A percentile compares a stretch with the other conserved stretches of the same genome.
These are phyloP conservation scores for Phytophthora fragariaefolia DNA, from an alignment of 352 stramenopile genomes.

Conservation along the genomic window DNA sequence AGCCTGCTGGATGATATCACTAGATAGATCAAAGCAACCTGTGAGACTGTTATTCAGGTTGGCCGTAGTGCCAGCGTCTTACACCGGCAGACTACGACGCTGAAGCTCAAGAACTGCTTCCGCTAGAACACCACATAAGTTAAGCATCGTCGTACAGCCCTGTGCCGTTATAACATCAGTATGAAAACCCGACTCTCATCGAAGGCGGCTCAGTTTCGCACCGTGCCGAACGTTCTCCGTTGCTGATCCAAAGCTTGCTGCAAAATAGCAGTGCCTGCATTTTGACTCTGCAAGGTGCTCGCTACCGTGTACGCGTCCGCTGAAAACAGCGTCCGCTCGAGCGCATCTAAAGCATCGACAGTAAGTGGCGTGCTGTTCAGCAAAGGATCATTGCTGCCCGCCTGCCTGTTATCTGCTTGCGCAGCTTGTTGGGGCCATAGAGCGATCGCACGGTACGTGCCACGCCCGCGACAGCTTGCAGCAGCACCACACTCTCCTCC, in stretches of 20 bases:
- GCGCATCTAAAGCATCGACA: constrained; percentile 22
- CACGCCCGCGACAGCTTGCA: constrained; percentile 27
- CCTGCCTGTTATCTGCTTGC: constrained; percentile 35
- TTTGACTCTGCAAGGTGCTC: constrained; percentile 34
- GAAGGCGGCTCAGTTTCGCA: constrained; percentile 1
- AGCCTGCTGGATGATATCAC: constrained; percentile 23
- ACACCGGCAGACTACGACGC: constrained; percentile 22
- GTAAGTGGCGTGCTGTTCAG: neutral
- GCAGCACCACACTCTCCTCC: constrained; percentile 14
- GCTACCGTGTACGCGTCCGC: constrained; percentile 30
- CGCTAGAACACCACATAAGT: constrained; percentile 26
- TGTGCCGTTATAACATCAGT: neutral
- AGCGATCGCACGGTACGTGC: constrained; percentile 31
- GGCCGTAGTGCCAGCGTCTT: neutral
- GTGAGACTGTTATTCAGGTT: neutral
- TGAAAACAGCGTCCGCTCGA: constrained; percentile 28
- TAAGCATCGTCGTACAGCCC: constrained; percentile 33
- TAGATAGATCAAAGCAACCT: constrained; percentile 4
- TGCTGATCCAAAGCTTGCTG: constrained; percentile 37
- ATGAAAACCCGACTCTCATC: neutral
- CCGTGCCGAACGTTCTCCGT: constrained; percentile 23
- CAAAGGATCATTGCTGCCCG: neutral
- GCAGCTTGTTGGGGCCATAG: constrained; percentile 34
- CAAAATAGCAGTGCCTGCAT: constrained; percentile 32
- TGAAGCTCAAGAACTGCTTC: constrained; percentile 23